phyloP scores from a whole-genome alignment of 176 grass and related monocot species.

The Oryza australiensis region DNA sequence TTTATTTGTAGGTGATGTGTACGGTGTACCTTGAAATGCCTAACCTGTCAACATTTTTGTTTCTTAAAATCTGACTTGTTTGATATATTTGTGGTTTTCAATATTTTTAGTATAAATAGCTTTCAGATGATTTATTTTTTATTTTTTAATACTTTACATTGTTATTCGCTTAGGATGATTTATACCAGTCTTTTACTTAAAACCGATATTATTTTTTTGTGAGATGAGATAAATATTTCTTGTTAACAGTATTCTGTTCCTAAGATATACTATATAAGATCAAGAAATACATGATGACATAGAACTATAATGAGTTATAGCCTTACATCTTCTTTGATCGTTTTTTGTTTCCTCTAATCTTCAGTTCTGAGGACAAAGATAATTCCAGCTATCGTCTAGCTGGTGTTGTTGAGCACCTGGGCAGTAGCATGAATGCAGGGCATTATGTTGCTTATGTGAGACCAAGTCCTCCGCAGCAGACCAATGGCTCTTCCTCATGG shows the following conservation, averaged over 20 bases:
- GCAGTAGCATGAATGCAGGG: not conserved
- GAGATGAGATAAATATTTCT: not conserved
- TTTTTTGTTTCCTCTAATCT: constrained; percentile 3
- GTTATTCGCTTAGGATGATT: no score
- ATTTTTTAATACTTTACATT: no score
- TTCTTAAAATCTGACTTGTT: not conserved
- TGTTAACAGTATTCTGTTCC: not conserved
- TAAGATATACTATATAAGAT: not conserved
- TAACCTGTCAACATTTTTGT: not conserved
- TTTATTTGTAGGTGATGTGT: not conserved
- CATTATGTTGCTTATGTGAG: constrained; percentile 67
- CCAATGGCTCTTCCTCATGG: constrained; percentile 42
- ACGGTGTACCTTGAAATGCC: not conserved
- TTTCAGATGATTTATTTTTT: not conserved
- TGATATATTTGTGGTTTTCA: not conserved
- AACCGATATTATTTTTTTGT: no score
- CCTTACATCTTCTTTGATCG: not conserved
- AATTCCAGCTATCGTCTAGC: constrained; percentile 38
- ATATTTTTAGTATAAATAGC: not conserved
- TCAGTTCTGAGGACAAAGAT: constrained; percentile 38
- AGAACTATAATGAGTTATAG: not conserved
- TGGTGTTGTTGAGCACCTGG: constrained; percentile 52
- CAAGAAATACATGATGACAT: not conserved
- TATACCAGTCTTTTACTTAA: no score
- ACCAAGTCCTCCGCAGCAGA: constrained; percentile 15